Base-by-base conservation (phyloP, 768 basidiomycete species). In the Pisolithus sp. region DNA sequence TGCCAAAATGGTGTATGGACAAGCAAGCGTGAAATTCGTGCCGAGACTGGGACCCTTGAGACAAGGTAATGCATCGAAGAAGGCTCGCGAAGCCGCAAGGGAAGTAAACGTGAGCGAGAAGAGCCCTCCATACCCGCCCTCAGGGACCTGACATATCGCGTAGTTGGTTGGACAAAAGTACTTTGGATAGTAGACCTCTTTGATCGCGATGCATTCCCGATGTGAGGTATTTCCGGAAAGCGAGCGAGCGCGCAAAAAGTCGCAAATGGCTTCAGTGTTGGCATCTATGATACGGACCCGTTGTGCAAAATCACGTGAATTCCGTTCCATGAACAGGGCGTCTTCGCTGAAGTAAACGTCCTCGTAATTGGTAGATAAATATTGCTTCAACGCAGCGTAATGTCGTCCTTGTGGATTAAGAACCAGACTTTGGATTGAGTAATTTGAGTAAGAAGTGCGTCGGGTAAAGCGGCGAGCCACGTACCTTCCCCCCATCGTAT, bases 401-500 rank as follows among this genome's bases (percentile, higher is more conserved):
- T 88, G 78, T 4, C 76, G 79, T 7, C 83, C 76, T 60, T 77
- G 72, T 0, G 94, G 93, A 64, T 97, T 96, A 36, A 98, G 73
- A 17, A 93, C 85, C 7, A 98, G 76, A 61, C 95, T 98, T 59
- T 1, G 34, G 20, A 10, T 37, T 18, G 34, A n/a, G n/a, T n/a
- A 37, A 40, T 23, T 20, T 50, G 26, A 52, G 46, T 8, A 21
- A 40, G 46, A n/a, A 23, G 12, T 44, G 24, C 28, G 12, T 21
- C 5, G 10, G 15, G 30, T 39, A 30, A 53, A 9, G 37, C 17
- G 6, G n/a, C 38, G 15, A 41, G 15, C 46, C 31, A 73, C 79
- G 48, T 59, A 95, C 95, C 89, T 90, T 63, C 95, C 95, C 42
- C 95, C 95, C 95, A 98, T 97, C 47, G 94, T 92, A 62, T 99